Conservation (phyloP, 140 eudicot genomes). For the Artemisia princeps region DNA sequence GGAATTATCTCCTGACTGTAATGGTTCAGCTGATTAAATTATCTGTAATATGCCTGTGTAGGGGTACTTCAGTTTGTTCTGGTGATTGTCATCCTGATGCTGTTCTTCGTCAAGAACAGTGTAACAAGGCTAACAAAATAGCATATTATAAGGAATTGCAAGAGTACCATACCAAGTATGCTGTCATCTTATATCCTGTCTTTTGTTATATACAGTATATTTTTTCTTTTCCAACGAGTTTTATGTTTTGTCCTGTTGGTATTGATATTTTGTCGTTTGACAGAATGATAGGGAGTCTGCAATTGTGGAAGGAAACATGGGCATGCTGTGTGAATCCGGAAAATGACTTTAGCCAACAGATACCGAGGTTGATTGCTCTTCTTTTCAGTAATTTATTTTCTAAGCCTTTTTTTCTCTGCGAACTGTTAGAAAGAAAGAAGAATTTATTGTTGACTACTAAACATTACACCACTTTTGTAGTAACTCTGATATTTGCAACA, state of each 20-base stretch:
- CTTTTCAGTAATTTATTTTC: not conserved
- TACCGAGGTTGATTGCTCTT: conserved; percentile 45
- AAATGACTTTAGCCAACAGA: conserved; percentile 44
- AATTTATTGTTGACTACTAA: conserved; percentile 6
- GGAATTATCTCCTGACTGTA: conserved; percentile 1
- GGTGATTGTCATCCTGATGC: conserved; percentile 82
- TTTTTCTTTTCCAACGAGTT: not conserved
- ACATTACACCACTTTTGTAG: not conserved
- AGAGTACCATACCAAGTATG: conserved; percentile 71
- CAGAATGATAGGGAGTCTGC: conserved; percentile 75
- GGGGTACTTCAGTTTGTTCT: conserved; percentile 70
- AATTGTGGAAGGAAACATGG: conserved; percentile 63
- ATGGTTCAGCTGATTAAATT: conserved; percentile 23
- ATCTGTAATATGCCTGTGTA: conserved; percentile 31
- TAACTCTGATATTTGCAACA: not conserved
- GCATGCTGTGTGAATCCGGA: conserved; percentile 50
- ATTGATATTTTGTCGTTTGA: conserved; percentile 19
- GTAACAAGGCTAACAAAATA: conserved; percentile 54
- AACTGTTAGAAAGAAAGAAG: not conserved
- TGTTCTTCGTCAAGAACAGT: conserved; percentile 46
- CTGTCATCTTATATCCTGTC: conserved; percentile 24
- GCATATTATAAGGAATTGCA: conserved; percentile 57
- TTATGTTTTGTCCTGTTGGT: conserved; percentile 17
- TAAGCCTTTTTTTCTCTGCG: no score
- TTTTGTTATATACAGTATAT: conserved; percentile 3